phyloP scores from a whole-genome alignment of 768 basidiomycete genomes.

The Collybia sp. region DNA sequence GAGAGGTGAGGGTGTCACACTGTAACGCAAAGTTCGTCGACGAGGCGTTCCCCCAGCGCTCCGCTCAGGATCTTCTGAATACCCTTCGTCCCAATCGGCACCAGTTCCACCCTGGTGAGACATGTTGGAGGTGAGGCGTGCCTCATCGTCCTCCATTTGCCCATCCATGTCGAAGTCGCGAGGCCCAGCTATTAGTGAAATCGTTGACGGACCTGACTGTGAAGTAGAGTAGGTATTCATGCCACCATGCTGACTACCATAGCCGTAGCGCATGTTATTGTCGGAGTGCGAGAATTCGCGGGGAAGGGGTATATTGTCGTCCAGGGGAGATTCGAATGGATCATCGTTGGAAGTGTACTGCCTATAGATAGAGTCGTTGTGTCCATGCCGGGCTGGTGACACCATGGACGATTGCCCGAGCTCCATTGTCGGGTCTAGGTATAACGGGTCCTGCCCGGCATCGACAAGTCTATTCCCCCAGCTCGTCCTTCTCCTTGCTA shows the following conservation, averaged over 20 bases:
- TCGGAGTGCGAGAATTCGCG: slow-evolving; percentile 26
- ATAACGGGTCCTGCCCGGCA: slow-evolving; percentile 42
- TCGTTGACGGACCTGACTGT: slow-evolving; percentile 44
- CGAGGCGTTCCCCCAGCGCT: slow-evolving; percentile 34
- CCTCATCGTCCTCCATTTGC: slow-evolving; percentile 53
- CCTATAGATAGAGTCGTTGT: slow-evolving; percentile 10
- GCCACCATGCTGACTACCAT: slow-evolving; percentile 25
- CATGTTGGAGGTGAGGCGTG: slow-evolving; percentile 53
- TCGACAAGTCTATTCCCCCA: slow-evolving; percentile 47
- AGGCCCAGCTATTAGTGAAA: slow-evolving; percentile 39
- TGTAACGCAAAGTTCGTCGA: slow-evolving; percentile 47
- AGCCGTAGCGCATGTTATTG: slow-evolving; percentile 24
- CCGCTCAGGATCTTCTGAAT: slow-evolving; percentile 41
- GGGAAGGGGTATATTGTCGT: slow-evolving; percentile 19
- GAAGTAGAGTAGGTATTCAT: slow-evolving; percentile 34
- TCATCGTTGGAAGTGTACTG: slow-evolving; percentile 30
- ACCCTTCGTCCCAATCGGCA: slow-evolving; percentile 21
- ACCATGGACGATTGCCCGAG: slow-evolving; percentile 17
- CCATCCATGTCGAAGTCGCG: slow-evolving; percentile 29
- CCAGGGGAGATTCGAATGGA: slow-evolving; percentile 42
- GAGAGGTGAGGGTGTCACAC: slow-evolving; percentile 49
- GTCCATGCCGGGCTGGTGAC: slow-evolving; percentile 6
- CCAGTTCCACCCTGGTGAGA: slow-evolving; percentile 24
- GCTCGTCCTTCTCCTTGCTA: slow-evolving; percentile 52
- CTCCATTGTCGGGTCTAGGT: slow-evolving; percentile 23